Evolutionary conservation across 192 early-diverging fungal genomes (phyloP).

Genomic region (Coemansia erecta): DNA sequence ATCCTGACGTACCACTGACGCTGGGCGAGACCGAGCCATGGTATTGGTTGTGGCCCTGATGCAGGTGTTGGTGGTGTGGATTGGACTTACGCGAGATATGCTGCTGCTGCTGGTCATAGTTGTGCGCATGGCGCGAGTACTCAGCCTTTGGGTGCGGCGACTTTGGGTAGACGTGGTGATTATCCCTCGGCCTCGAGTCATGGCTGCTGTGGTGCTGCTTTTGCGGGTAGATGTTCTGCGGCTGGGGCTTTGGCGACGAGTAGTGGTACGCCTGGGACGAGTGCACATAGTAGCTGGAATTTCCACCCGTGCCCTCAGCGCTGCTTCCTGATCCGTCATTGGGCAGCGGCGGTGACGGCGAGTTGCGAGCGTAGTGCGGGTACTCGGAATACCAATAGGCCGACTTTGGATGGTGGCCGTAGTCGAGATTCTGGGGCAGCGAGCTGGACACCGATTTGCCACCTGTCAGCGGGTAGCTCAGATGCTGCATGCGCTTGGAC

Average conservation of each 20-base stretch:
- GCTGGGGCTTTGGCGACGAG: background rate
- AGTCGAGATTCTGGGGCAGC: background rate
- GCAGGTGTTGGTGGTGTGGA: background rate
- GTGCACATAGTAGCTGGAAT: background rate
- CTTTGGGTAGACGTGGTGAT: no score
- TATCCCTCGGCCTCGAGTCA: background rate
- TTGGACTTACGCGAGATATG: background rate
- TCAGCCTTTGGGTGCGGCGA: background rate
- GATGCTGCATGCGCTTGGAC: slow-evolving; percentile 2
- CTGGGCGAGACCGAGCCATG: background rate
- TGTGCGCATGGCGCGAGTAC: background rate
- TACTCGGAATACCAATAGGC: no score
- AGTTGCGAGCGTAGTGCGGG: no score
- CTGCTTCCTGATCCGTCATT: no score
- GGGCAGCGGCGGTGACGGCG: no score
- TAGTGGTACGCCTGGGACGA: background rate
- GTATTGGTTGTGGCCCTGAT: background rate
- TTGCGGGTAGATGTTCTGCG: background rate
- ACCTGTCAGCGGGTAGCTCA: slow-evolving; percentile 11
- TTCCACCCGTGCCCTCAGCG: no score
- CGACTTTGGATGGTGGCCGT: background rate
- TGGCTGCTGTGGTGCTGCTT: background rate
- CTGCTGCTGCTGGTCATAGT: slow-evolving; percentile 1
- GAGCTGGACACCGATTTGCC: background rate
- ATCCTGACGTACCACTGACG: no score